phyloP scores from a whole-genome alignment of 495 filamentous ascomycete genomes.

The Penicillium arizonense region DNA sequence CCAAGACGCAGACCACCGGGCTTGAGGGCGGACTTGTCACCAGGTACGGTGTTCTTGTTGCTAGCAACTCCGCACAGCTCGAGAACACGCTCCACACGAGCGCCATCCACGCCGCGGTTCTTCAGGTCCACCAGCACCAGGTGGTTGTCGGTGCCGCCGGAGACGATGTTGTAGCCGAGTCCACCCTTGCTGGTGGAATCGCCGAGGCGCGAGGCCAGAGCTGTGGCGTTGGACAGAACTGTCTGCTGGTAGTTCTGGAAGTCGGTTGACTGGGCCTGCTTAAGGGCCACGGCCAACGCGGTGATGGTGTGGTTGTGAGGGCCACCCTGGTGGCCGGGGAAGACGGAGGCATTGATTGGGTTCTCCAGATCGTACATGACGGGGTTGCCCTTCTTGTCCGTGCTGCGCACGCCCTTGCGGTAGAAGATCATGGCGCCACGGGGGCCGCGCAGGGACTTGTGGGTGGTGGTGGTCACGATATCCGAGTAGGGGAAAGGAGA shows the following conservation, averaged over 20 bases:
- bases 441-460: constrained; percentile 94
- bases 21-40: constrained; percentile 88
- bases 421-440: constrained; percentile 98
- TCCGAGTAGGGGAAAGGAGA: constrained; percentile 88
- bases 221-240: constrained; percentile 83
- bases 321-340: constrained; percentile 98
- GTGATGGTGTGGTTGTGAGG: constrained; percentile 99
- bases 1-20: constrained; percentile 91
- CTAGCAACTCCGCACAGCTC: constrained; percentile 93
- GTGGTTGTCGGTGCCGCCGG: constrained; percentile 95
- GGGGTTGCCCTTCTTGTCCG: constrained; percentile 82
- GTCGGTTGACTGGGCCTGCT: constrained; percentile 86
- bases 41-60: constrained; percentile 99
- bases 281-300: constrained; percentile 86
- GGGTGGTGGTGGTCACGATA: constrained; percentile 96
- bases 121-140: constrained; percentile 94
- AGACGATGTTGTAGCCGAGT: constrained; percentile 86
- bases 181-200: constrained; percentile 69
- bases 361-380: constrained; percentile 88
- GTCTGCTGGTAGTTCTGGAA: constrained; percentile 87
- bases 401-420: constrained; percentile 83
- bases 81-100: constrained; percentile 88
- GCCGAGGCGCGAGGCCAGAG: constrained; percentile 74
- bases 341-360: constrained; percentile 94
- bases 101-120: constrained; percentile 84